phyloP scores from a whole-genome alignment of 2,329 filamentous ascomycete genomes.

The Pestalotiopsis sp. region DNA sequence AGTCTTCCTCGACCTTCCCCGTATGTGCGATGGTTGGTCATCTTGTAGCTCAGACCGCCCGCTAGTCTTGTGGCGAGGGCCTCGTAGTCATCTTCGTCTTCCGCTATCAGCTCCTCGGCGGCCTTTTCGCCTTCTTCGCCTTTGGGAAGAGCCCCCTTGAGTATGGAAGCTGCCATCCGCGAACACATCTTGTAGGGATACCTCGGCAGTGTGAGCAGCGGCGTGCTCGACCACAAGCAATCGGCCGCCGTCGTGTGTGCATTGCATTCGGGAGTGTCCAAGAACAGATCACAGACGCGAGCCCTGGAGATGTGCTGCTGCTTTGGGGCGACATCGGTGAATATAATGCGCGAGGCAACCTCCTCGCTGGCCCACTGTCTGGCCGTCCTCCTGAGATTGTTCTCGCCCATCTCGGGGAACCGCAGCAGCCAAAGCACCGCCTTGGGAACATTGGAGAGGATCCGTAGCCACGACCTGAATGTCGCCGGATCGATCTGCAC shows the following conservation, averaged over 20 bases:
- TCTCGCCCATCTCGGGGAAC: slow-evolving; percentile 91
- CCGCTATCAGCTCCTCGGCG: slow-evolving; percentile 75
- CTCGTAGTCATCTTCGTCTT: slow-evolving; percentile 83
- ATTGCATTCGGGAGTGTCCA: slow-evolving; percentile 98
- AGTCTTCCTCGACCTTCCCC: slow-evolving; percentile 69
- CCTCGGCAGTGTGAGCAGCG: slow-evolving; percentile 84
- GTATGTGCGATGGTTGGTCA: slow-evolving; percentile 40
- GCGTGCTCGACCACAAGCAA: slow-evolving; percentile 94
- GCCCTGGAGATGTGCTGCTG: slow-evolving; percentile 91
- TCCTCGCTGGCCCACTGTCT: slow-evolving; percentile 80
- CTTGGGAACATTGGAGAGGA: slow-evolving; percentile 82
- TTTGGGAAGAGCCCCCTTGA: slow-evolving; percentile 84
- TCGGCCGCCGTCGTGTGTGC: slow-evolving; percentile 97
- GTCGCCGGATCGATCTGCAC: slow-evolving; percentile 91
- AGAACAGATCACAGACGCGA: slow-evolving; percentile 88
- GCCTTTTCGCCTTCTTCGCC: slow-evolving; percentile 67
- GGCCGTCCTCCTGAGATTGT: slow-evolving; percentile 80
- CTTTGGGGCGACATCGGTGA: slow-evolving; percentile 96
- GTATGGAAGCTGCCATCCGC: slow-evolving; percentile 93
- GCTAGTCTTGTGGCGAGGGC: slow-evolving; percentile 72
- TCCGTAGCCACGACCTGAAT: slow-evolving; percentile 93
- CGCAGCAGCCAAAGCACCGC: slow-evolving; percentile 94
- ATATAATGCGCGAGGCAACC: slow-evolving; percentile 85
- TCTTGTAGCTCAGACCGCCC: slow-evolving; percentile 61
- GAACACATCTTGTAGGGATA: slow-evolving; percentile 99